Base-by-base conservation (phyloP, 2,329 filamentous ascomycete genomes). In the Furcasterigmium sp. region DNA sequence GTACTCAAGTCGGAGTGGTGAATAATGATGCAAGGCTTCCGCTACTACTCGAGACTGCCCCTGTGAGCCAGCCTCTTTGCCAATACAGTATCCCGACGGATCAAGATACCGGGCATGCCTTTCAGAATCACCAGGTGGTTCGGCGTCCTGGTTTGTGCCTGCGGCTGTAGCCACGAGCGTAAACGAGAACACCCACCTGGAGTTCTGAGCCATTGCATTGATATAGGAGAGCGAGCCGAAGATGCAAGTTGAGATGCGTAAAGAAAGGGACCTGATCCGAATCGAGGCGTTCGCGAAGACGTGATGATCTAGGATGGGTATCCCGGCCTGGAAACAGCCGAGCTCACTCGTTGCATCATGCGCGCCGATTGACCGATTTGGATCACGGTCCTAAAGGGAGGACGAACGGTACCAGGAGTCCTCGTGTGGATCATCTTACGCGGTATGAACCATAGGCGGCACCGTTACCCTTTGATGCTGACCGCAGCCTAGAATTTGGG, bases 391-490 rank as follows among this genome's bases (percentile, higher is more conserved):
- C 11, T 10, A 35, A 17, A 17, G n/a, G n/a, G n/a, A 35, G 32
- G n/a, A 18, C 11, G 17, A 17, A 18, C 32, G 15, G 32, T 26
- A 26, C 23, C 32, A 35, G 18, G 32, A 15, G 9, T 11, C 29
- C 15, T 15, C n/a, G 7, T 17, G 15, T 35, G 42, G 51, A 63
- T 70, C 67, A 71, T 66, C 67, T 67, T 39, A 65, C 63, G 54
- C 67, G 64, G 55, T 67, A 67, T 42, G 60, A 60, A 49, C 62
- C 60, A 56, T 65, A 69, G 55, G 65, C 64, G 47, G 64, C 61
- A 60, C 59, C 72, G 71, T 70, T 75, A 75, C 80, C 81, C 72
- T 84, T 86, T 60, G 84, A 85, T 77, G 83, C 81, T 75, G 85
- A 88, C 77, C 84, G 85, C 76, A 88, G 84, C 83, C 85, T 88